phyloP scores from a whole-genome alignment of 2,329 filamentous ascomycete species.

The Bimuria novae-zelandiae region DNA sequence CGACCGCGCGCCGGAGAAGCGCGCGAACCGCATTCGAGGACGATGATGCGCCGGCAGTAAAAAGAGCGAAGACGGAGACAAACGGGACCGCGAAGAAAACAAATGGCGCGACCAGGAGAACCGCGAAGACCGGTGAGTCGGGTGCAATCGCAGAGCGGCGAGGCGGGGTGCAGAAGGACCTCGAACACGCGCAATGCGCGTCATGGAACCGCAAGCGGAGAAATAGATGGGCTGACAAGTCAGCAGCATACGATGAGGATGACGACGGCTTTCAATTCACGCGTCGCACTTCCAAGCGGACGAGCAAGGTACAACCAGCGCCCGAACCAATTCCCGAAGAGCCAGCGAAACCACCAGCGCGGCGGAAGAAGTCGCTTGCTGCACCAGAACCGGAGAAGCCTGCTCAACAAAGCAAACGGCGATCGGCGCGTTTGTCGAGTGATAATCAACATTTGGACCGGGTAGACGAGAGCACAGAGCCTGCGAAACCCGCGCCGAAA shows the following conservation, averaged over 20 bases:
- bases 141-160: background rate
- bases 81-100: conserved; percentile 44
- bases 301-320: conserved; percentile 40
- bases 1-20: conserved; percentile 52
- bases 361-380: conserved; percentile 37
- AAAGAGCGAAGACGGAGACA: conserved; percentile 48
- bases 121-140: conserved; percentile 41
- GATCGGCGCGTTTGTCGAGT: conserved; percentile 53
- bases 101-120: conserved; percentile 43
- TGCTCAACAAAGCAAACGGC: conserved; percentile 42
- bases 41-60: conserved; percentile 50
- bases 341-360: conserved; percentile 29
- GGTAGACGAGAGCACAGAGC: conserved; percentile 30
- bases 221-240: conserved; percentile 16
- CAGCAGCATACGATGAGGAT: conserved; percentile 51
- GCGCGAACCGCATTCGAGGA: conserved; percentile 51
- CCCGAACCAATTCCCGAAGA: conserved; percentile 40
- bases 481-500: conserved; percentile 33
- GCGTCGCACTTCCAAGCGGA: conserved; percentile 44
- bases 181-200: conserved; percentile 8
- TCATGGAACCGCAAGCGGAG: conserved; percentile 7
- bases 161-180: conserved; percentile 2
- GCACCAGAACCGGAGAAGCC: conserved; percentile 25
- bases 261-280: conserved; percentile 56
- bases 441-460: conserved; percentile 47